Percentiles rank a stretch among this genome's conserved stretches.
These are phyloP conservation scores for Corinectria fuckeliana DNA, from an alignment of 2,329 filamentous ascomycete genomes.

Conservation along the genomic window DNA sequence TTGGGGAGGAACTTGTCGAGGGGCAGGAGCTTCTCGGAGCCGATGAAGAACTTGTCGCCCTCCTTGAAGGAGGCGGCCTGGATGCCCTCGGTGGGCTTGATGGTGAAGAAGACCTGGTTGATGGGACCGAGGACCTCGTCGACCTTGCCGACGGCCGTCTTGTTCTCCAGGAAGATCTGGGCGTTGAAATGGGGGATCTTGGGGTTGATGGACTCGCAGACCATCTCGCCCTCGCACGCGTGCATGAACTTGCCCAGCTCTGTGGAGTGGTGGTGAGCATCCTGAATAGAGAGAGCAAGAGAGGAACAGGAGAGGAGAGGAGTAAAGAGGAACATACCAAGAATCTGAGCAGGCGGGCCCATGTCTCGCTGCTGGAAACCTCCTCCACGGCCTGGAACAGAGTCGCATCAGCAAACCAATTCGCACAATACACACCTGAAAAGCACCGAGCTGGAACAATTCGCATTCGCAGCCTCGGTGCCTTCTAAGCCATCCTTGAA, in stretches of 20 bases:
- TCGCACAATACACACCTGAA: background rate
- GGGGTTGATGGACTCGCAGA: constrained; percentile 92
- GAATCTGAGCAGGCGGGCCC: constrained; percentile 47
- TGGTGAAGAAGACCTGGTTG: constrained; percentile 98
- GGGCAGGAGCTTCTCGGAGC: constrained; percentile 90
- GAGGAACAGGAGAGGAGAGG: background rate
- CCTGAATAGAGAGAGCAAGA: background rate
- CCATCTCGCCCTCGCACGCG: constrained; percentile 95
- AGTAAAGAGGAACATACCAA: constrained; percentile 41
- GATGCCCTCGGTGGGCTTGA: constrained; percentile 97
- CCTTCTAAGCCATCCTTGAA: background rate
- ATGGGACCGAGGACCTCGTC: constrained; percentile 97
- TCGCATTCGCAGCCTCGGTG: background rate
- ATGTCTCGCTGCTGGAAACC: constrained; percentile 50
- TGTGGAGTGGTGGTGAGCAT: constrained; percentile 7
- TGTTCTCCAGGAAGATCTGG: constrained; percentile 98
- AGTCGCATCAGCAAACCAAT: constrained; percentile 23
- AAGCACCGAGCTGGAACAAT: background rate
- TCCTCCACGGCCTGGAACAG: constrained; percentile 44
- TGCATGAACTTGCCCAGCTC: constrained; percentile 97
- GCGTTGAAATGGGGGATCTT: constrained; percentile 99
- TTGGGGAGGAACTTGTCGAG: constrained; percentile 96
- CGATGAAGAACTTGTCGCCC: constrained; percentile 97
- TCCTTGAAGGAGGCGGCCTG: constrained; percentile 93
- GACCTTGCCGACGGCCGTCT: constrained; percentile 94